These are phyloP conservation scores for Stellera chamaejasme DNA, from an alignment of 345 rosid genomes.

Conservation along the genomic window DNA sequence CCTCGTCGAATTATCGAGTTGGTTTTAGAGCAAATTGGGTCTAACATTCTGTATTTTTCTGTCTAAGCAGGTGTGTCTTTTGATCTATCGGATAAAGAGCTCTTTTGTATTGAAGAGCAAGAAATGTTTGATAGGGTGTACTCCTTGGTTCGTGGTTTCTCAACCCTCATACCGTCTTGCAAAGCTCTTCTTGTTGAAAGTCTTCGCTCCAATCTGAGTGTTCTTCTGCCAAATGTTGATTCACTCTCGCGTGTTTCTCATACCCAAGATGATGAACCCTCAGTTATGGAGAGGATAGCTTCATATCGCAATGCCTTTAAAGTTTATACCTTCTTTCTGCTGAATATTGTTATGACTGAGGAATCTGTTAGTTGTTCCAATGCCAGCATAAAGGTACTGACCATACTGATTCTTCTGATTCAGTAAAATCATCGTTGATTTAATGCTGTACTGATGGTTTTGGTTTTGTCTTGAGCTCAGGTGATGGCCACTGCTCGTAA, in stretches of 20 bases:
- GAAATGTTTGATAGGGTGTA: slow-evolving; percentile 77
- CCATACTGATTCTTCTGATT: slow-evolving; percentile 5
- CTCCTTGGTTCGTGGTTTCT: slow-evolving; percentile 51
- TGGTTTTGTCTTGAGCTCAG: slow-evolving; percentile 33
- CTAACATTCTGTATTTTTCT: neutral
- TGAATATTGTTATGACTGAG: slow-evolving; percentile 50
- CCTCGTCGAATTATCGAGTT: slow-evolving; percentile 3
- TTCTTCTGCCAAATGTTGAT: slow-evolving; percentile 91
- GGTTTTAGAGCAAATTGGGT: neutral
- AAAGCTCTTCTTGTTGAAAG: slow-evolving; percentile 71
- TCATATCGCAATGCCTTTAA: slow-evolving; percentile 93
- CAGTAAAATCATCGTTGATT: neutral
- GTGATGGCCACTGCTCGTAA: slow-evolving; percentile 47
- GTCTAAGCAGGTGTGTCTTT: slow-evolving; percentile 56
- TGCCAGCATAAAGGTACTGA: slow-evolving; percentile 51
- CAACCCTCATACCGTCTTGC: slow-evolving; percentile 42
- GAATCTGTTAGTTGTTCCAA: slow-evolving; percentile 33
- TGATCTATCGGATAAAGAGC: slow-evolving; percentile 90
- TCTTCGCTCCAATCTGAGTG: slow-evolving; percentile 82
- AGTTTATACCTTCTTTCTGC: slow-evolving; percentile 76
- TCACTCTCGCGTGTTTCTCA: slow-evolving; percentile 51
- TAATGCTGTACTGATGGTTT: slow-evolving; percentile 3
- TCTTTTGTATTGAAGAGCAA: slow-evolving; percentile 87
- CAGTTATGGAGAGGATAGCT: slow-evolving; percentile 44
- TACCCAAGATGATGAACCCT: slow-evolving; percentile 41